phyloP scores from a whole-genome alignment of 2,329 filamentous ascomycete species.

The Fusarium abutilonis region DNA sequence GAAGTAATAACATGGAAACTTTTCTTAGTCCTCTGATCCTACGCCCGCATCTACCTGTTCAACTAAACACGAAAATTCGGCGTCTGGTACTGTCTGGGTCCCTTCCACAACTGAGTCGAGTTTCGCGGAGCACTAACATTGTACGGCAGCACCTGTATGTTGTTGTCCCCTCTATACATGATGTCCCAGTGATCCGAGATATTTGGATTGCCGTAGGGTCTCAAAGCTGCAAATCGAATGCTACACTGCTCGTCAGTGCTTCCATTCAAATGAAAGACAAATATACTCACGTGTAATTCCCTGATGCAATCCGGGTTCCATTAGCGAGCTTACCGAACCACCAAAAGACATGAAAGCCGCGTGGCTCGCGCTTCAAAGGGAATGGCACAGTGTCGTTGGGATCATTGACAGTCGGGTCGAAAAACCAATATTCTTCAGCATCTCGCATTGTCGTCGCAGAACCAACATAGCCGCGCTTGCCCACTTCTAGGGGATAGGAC shows the following conservation, averaged over 20 bases:
- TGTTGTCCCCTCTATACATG: conserved; percentile 47
- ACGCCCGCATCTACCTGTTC: background rate
- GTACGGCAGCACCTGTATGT: conserved; percentile 50
- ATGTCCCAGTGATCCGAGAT: conserved; percentile 56
- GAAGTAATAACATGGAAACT: background rate
- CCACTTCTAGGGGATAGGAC: conserved; percentile 54
- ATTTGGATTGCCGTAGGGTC: conserved; percentile 54
- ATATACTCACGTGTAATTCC: conserved; percentile 53
- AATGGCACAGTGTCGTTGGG: conserved; percentile 54
- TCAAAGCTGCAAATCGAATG: conserved; percentile 55
- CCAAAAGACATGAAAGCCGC: conserved; percentile 51
- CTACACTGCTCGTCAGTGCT: conserved; percentile 38
- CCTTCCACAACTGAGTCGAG: conserved; percentile 34
- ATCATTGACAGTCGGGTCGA: conserved; percentile 50
- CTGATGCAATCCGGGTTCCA: conserved; percentile 53
- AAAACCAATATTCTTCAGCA: conserved; percentile 48
- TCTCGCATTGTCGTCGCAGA: conserved; percentile 54
- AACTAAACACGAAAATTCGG: background rate
- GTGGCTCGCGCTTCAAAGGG: conserved; percentile 49
- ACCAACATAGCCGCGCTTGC: conserved; percentile 55
- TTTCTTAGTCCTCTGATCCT: background rate
- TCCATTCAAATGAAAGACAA: no score
- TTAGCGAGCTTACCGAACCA: conserved; percentile 57
- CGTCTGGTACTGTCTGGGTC: conserved; percentile 13
- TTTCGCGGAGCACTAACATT: conserved; percentile 41